Evolutionary conservation across 2,329 filamentous ascomycete genomes (phyloP).

Genomic region (Alternaria arbusti): DNA sequence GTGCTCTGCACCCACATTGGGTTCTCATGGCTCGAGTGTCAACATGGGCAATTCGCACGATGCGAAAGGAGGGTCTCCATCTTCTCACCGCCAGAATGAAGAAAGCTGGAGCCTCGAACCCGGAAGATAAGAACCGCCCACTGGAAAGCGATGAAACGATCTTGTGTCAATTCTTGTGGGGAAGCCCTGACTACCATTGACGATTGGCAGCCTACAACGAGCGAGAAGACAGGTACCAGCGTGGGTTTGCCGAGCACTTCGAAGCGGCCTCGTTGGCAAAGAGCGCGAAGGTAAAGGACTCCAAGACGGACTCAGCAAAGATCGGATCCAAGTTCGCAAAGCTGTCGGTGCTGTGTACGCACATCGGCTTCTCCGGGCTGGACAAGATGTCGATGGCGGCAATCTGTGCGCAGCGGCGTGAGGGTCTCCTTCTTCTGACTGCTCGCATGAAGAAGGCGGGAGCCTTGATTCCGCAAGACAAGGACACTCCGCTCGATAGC

Average conservation of each 20-base stretch:
- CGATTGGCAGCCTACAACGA: too few relatives aligned
- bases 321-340: background rate
- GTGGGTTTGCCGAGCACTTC: too few relatives aligned
- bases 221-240: too few relatives aligned
- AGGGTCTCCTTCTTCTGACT: background rate
- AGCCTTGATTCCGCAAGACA: background rate
- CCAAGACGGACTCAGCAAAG: too few relatives aligned
- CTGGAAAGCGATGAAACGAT: background rate
- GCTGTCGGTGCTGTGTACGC: background rate
- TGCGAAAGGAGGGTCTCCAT: background rate
- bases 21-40: background rate
- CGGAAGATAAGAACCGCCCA: background rate
- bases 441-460: background rate
- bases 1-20: background rate
- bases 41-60: background rate
- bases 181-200: too few relatives aligned
- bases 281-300: too few relatives aligned
- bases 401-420: background rate
- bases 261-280: too few relatives aligned
- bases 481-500: background rate
- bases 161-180: background rate
- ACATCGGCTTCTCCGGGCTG: background rate
- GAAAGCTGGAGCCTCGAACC: background rate
- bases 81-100: background rate
- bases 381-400: background rate